phyloP scores from a whole-genome alignment of 805 yeast species.

The Kuraishia cidri region DNA sequence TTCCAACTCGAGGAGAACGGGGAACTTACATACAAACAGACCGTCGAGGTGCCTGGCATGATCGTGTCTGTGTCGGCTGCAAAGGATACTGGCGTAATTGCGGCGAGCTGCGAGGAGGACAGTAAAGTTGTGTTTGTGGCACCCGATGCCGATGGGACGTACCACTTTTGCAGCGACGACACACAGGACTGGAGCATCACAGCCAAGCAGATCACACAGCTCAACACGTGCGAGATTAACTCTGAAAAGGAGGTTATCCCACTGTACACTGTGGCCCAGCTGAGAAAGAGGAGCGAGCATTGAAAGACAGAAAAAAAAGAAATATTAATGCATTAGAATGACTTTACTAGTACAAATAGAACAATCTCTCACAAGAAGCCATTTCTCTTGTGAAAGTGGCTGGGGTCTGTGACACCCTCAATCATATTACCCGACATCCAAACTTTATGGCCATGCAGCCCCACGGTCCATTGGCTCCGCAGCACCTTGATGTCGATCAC shows the following conservation, averaged over 20 bases:
- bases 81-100: slow-evolving; percentile 10
- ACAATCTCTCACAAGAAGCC: slow-evolving; percentile 10
- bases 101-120: too few species aligned
- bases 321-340: background rate
- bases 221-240: slow-evolving; percentile 20
- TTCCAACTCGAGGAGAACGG: slow-evolving; percentile 22
- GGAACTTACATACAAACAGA: slow-evolving; percentile 19
- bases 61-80: slow-evolving; percentile 15
- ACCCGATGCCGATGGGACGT: too few species aligned
- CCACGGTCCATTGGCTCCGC: slow-evolving; percentile 30
- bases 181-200: too few species aligned
- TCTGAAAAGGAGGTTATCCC: slow-evolving; percentile 34
- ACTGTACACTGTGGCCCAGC: slow-evolving; percentile 38
- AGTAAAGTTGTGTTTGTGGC: too few species aligned
- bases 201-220: slow-evolving; percentile 12
- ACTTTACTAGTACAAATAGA: background rate
- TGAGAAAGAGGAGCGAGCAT: slow-evolving; percentile 62
- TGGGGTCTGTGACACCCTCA: slow-evolving; percentile 17
- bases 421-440: slow-evolving; percentile 16
- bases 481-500: slow-evolving; percentile 31
- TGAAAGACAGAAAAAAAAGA: slow-evolving; percentile 12
- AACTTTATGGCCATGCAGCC: slow-evolving; percentile 10
- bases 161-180: too few species aligned
- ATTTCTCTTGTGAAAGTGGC: slow-evolving; percentile 10
- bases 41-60: slow-evolving; percentile 16